Conservation (phyloP, 2,329 filamentous ascomycete species). For the Trichothecium roseum region DNA sequence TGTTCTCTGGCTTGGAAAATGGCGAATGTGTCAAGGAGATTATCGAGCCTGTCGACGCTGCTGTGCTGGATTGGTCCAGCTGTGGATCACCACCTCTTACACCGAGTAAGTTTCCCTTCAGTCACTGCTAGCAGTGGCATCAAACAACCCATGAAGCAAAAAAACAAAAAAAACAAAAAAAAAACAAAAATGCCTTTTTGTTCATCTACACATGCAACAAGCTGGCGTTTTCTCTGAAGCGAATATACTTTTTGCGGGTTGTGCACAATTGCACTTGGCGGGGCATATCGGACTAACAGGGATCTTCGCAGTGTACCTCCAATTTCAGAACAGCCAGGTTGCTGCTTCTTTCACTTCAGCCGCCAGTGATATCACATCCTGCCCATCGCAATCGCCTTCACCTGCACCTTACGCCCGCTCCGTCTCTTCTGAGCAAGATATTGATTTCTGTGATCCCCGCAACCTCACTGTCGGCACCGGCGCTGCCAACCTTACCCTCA, state of each 20-base stretch:
- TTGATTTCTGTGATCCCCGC: conserved; percentile 85
- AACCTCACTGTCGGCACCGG: conserved; percentile 63
- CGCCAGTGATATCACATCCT: conserved; percentile 63
- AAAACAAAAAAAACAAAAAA: background rate
- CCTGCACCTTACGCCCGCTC: conserved; percentile 69
- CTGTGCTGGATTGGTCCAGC: conserved; percentile 68
- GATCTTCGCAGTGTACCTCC: conserved; percentile 35
- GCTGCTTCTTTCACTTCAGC: conserved; percentile 45
- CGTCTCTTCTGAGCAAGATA: conserved; percentile 57
- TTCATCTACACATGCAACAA: too few species aligned
- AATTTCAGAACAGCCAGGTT: conserved; percentile 34
- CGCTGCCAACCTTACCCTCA: conserved; percentile 36
- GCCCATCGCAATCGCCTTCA: conserved; percentile 79
- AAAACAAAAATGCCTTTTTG: background rate
- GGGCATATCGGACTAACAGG: conserved; percentile 23
- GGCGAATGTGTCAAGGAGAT: conserved; percentile 53
- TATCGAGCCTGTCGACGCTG: conserved; percentile 62
- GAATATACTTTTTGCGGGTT: too few species aligned
- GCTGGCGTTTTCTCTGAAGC: too few species aligned
- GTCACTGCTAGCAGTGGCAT: too few species aligned
- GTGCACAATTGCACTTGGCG: conserved; percentile 7
- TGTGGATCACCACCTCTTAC: conserved; percentile 79
- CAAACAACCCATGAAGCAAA: background rate
- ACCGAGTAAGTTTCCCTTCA: conserved; percentile 57
- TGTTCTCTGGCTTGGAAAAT: conserved; percentile 63